Base-by-base conservation (phyloP, 2,329 filamentous ascomycete species). In the Sporothrix phasma region DNA sequence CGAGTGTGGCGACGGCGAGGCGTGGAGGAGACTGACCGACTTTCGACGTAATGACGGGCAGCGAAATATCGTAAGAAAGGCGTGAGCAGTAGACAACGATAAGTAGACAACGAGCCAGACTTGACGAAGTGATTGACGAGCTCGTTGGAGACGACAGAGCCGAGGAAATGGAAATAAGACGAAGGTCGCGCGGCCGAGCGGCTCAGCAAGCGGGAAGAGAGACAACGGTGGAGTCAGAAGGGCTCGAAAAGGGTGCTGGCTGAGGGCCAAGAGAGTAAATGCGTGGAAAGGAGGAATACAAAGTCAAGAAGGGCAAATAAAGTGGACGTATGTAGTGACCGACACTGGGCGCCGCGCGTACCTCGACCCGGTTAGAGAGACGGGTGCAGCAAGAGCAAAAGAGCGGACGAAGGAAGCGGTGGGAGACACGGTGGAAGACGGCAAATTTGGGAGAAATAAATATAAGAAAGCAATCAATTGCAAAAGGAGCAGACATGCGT, bases 341-440 rank as follows among this genome's bases (percentile, higher is more conserved):
- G 8, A 58, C 51, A 59, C 56, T 43, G 56, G 56, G 53, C 62
- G 51, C 62, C 51, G 51, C 62, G 62, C 62, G 62, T 63, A 63
- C 62, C 49, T 63, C 51, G 62, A 58, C 31, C 56, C 56, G 56
- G 56, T 45, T 45, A 39, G 45, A 43, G 41, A 59, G 39, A 46
- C 45, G 4, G 56, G 56, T 26, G 51, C n/a, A n/a, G n/a, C n/a
- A n/a, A n/a, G n/a, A n/a, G n/a, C 41, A 45, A 46, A 61, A 37
- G 34, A 51, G 45, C 45, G 22, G 46, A 61, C 7, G 41, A 37
- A 47, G 34, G 59, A 41, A 19, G 45, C 34, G 47, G 11, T 41
- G 61, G 49, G 39, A 45, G 54, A 43, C 15, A 31, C 6, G 8
- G 53, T 17, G 37, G 19, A 41, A 31, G n/a, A 13, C 2, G 39